Evolutionary conservation across 2,329 filamentous ascomycete species (phyloP).

Genomic region (Lasiodiplodia theobromae): DNA sequence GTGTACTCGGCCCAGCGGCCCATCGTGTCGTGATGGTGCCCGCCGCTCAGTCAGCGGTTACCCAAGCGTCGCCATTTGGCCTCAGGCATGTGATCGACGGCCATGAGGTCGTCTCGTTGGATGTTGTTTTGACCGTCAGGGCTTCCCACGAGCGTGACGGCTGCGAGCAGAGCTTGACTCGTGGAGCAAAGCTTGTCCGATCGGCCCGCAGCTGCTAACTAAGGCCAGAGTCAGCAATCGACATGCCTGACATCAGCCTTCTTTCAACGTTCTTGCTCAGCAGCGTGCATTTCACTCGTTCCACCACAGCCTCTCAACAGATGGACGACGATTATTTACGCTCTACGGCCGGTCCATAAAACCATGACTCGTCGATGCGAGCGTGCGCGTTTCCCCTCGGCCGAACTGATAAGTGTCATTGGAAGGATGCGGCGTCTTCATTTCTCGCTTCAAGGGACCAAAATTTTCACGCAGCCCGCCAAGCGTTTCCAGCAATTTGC

Average conservation of each 20-base stretch:
- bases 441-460: background rate
- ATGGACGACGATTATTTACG: background rate
- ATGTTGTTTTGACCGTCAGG: background rate
- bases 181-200: conserved; percentile 8
- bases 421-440: background rate
- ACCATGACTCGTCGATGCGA: background rate
- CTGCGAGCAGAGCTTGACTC: conserved; percentile 11
- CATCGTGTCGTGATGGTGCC: background rate
- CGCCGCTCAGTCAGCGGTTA: background rate
- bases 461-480: background rate
- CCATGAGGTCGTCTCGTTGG: too few species aligned
- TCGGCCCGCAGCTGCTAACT: conserved; percentile 7
- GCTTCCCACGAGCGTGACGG: background rate
- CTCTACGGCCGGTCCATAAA: conserved; percentile 1
- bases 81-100: background rate
- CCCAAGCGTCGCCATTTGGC: background rate
- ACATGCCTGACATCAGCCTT: conserved; percentile 8
- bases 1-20: background rate
- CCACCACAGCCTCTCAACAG: background rate
- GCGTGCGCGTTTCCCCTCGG: conserved; percentile 12
- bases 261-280: conserved; percentile 1
- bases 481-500: background rate
- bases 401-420: background rate
- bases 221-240: background rate
- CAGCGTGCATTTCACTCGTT: background rate